Conservation (phyloP, 1,284 basidiomycete genomes). For the Fomitopsis palustris region DNA sequence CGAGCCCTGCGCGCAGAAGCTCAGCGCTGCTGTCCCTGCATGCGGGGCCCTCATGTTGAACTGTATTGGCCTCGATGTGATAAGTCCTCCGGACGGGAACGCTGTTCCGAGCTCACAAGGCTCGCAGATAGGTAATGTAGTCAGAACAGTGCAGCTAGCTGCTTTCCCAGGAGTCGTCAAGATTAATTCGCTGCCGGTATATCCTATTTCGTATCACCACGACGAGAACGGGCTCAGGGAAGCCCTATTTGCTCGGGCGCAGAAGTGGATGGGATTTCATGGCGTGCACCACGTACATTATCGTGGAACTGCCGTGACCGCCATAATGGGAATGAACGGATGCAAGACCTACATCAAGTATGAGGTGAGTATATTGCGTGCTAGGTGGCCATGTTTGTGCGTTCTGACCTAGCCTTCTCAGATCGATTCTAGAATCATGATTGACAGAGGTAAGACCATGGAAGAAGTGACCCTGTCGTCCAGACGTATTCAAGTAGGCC, state of each 20-base stretch:
- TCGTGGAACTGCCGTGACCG: slow-evolving; percentile 40
- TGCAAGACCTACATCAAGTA: slow-evolving; percentile 36
- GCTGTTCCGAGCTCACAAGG: not conserved
- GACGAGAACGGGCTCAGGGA: slow-evolving; percentile 34
- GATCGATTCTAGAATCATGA: slow-evolving; percentile 43
- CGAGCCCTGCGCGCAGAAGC: not conserved
- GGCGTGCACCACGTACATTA: slow-evolving; percentile 56
- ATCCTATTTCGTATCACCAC: slow-evolving; percentile 47
- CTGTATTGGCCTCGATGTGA: slow-evolving; percentile 14
- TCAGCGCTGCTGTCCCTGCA: not conserved
- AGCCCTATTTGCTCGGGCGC: slow-evolving; percentile 40
- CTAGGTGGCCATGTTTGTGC: not conserved
- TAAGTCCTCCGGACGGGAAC: slow-evolving; percentile 32
- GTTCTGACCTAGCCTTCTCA: not conserved
- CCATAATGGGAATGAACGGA: slow-evolving; percentile 5
- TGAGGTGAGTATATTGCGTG: slow-evolving; percentile 32
- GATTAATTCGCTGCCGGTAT: slow-evolving; percentile 46
- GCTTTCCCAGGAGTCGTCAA: slow-evolving; percentile 35
- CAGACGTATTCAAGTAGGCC: not conserved
- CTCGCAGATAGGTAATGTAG: not conserved
- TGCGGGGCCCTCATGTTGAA: not conserved
- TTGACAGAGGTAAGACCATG: slow-evolving; percentile 40
- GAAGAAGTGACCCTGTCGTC: not conserved
- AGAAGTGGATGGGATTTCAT: slow-evolving; percentile 46
- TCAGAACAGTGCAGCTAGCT: not conserved